phyloP scores from a whole-genome alignment of 1,139 yeast genomes.

The Lodderomyces pseudojiufengensis region DNA sequence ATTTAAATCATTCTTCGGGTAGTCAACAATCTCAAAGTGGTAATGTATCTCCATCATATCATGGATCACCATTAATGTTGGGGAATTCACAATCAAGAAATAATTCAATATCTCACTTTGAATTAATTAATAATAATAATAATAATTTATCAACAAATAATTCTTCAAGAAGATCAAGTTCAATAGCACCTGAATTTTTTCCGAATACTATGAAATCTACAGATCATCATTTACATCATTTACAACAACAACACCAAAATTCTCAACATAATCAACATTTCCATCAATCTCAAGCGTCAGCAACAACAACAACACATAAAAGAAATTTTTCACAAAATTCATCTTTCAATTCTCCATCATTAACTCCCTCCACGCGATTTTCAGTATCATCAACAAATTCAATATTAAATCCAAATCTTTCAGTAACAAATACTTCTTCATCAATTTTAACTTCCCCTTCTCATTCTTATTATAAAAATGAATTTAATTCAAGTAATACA shows the following conservation, averaged over 20 bases:
- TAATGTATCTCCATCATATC: constrained; percentile 23
- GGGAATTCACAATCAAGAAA: constrained; percentile 31
- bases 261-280: constrained; percentile 1
- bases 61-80: constrained; percentile 31
- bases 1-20: constrained; percentile 13
- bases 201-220: constrained; percentile 31
- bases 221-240: neutral
- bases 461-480: constrained; percentile 8
- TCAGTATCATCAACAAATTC: constrained; percentile 27
- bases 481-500: constrained; percentile 9
- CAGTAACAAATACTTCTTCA: constrained; percentile 4
- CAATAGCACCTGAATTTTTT: constrained; percentile 40
- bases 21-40: constrained; percentile 11
- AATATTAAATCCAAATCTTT: constrained; percentile 10
- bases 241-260: neutral
- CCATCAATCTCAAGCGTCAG: too few relatives aligned
- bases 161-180: constrained; percentile 32
- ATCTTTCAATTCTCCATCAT: constrained; percentile 28
- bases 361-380: constrained; percentile 27
- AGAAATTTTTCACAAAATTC: constrained; percentile 32
- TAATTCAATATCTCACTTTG: constrained; percentile 37
- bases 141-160: constrained; percentile 20
- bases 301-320: constrained; percentile 16
- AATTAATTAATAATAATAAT: constrained; percentile 20
- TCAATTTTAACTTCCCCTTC: constrained; percentile 9